Percentiles rank a stretch among this genome's conserved stretches.
Conservation (phyloP, 192 early-diverging fungal genomes). For the Paraglomus brasilianum region DNA sequence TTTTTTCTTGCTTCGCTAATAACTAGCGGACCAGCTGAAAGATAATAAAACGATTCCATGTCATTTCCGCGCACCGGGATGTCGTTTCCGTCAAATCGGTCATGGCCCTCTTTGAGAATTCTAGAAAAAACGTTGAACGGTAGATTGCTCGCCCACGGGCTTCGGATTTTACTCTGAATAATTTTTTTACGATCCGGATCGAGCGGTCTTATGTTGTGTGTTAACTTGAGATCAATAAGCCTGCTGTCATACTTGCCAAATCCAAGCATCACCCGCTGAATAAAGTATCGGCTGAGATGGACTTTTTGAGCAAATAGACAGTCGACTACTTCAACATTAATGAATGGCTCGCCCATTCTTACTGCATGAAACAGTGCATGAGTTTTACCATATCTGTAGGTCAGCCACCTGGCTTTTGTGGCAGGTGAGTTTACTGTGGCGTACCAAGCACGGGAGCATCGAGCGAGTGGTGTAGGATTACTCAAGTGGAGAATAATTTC, state of each 20-base stretch:
- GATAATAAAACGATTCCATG: conserved; percentile 19
- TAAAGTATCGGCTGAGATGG: background rate
- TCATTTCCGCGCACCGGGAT: conserved; percentile 7
- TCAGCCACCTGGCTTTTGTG: background rate
- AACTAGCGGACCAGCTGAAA: background rate
- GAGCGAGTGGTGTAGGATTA: too few species aligned
- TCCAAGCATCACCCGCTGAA: conserved; percentile 7
- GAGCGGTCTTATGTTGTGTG: background rate
- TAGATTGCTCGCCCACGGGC: conserved; percentile 3
- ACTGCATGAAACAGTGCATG: conserved; percentile 18
- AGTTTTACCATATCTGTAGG: background rate
- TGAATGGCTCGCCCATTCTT: background rate
- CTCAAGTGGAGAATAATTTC: too few species aligned
- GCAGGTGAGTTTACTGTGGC: too few species aligned
- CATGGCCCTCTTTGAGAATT: background rate
- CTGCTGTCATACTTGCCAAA: conserved; percentile 7
- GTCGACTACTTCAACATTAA: background rate
- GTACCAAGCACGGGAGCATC: too few species aligned
- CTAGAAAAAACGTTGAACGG: background rate
- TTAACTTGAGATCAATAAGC: background rate
- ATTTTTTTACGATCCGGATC: background rate
- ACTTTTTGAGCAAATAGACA: background rate
- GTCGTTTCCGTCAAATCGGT: background rate
- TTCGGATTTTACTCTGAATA: background rate
- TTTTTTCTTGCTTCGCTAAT: background rate